phyloP scores from a whole-genome alignment of 805 yeast genomes.

The Nakazawaea peltata region DNA sequence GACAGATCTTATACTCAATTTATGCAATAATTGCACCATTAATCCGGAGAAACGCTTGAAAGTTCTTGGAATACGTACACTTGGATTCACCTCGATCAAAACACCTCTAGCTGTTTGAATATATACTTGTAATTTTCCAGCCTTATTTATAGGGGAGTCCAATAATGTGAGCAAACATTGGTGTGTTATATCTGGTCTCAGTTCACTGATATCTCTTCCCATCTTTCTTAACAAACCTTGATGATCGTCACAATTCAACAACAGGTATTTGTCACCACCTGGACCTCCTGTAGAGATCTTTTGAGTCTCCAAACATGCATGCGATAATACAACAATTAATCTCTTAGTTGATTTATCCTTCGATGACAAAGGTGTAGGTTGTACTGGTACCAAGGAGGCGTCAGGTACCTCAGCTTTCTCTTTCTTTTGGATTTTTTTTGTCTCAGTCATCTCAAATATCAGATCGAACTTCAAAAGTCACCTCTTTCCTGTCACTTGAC shows the following conservation, averaged over 20 bases:
- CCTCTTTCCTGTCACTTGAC: too few relatives aligned
- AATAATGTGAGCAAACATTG: slow-evolving; percentile 90
- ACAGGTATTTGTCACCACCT: slow-evolving; percentile 85
- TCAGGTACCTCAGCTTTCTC: slow-evolving; percentile 21
- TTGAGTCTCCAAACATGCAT: slow-evolving; percentile 93
- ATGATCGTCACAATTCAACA: slow-evolving; percentile 96
- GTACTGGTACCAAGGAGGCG: slow-evolving; percentile 81
- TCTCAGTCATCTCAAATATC: slow-evolving; percentile 20
- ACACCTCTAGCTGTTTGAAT: slow-evolving; percentile 95
- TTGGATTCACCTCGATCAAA: slow-evolving; percentile 89
- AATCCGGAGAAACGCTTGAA: slow-evolving; percentile 96
- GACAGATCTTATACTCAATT: slow-evolving; percentile 87
- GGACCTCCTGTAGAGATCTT: slow-evolving; percentile 74
- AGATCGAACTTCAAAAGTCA: too few relatives aligned
- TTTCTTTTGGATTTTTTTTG: slow-evolving; percentile 5
- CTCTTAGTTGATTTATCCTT: slow-evolving; percentile 83
- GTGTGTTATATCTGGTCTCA: slow-evolving; percentile 98
- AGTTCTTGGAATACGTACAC: slow-evolving; percentile 96
- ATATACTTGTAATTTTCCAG: slow-evolving; percentile 93
- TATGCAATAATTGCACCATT: slow-evolving; percentile 94
- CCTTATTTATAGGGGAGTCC: slow-evolving; percentile 97
- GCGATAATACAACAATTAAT: slow-evolving; percentile 88
- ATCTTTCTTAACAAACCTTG: slow-evolving; percentile 91
- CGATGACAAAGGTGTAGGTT: slow-evolving; percentile 74
- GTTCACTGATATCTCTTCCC: slow-evolving; percentile 97